Base-by-base conservation (phyloP, 805 yeast species). In the Ogataea dorogensis region DNA sequence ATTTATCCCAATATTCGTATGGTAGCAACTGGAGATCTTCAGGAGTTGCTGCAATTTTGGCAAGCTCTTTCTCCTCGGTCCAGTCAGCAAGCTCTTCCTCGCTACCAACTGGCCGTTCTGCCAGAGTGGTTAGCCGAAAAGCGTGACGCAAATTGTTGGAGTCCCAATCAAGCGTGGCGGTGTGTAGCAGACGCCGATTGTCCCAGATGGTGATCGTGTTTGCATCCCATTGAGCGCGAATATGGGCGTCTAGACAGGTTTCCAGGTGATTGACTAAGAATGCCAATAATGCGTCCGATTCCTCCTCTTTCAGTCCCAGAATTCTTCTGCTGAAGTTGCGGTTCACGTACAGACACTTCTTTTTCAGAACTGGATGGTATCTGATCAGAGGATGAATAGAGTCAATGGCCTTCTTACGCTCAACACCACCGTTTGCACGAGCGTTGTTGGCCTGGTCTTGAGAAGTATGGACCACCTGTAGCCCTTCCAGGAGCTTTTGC, bases 151-250 rank as follows among this genome's bases (percentile, higher is more conserved):
- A 68, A 24, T 70, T 74, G 12, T 82, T 79, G 29, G 73, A 68
- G 47, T 74, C 81, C 81, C 86, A 83, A 51, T 84, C 91, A 37
- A 76, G 71, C 12, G 79, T 68, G 11, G 88, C 87, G 10, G 84
- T 67, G 58, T 84, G 93, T 17, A 73, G 61, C 7, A 78, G 73
- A 53, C 81, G 67, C 56, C 93, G 76, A 67, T 84, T 84, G 53
- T 84, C 93, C 91, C 91, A 84, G 17, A 81, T 59, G 13, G 79
- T 86, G 33, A 84, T 81, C 1, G 87, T 73, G 32, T 73, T 71
- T 35, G 80, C 79, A 53, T 77, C 81, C 84, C 87, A 84, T 36
- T 59, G 69, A 29, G 86, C 85, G 54, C 89, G 73, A 36, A 81
- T 65, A 47, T 81, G 86, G 48, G 81, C 67, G 56, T 81, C 87